A percentile compares a stretch with the other conserved stretches of the same genome.
phyloP scores from a whole-genome alignment of 2,329 filamentous ascomycete species.

The Diaporthe citriasiana region DNA sequence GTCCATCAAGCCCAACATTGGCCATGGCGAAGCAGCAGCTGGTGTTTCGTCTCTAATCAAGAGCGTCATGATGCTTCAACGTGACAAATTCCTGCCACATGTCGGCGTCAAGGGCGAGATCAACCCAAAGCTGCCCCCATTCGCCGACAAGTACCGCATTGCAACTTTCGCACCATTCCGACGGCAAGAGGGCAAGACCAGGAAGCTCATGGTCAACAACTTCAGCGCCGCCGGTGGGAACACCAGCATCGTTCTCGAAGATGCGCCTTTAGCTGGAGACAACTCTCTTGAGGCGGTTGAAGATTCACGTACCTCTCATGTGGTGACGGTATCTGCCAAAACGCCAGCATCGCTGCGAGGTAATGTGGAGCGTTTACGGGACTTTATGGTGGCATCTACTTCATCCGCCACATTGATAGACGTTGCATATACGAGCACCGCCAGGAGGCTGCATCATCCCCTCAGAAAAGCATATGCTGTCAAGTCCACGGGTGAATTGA shows the following conservation, averaged over 20 bases:
- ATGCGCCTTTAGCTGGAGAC: constrained; percentile 52
- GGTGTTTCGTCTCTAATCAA: constrained; percentile 44
- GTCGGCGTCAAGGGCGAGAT: constrained; percentile 44
- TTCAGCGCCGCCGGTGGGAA: constrained; percentile 72
- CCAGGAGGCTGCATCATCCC: constrained; percentile 72
- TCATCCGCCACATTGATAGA: constrained; percentile 66
- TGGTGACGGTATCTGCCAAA: constrained; percentile 63
- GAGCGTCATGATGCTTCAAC: constrained; percentile 43
- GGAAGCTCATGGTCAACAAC: constrained; percentile 68
- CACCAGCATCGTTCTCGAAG: constrained; percentile 65
- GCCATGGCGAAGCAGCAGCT: constrained; percentile 44
- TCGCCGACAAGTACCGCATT: not conserved
- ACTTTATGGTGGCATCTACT: constrained; percentile 66
- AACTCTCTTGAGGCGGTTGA: fast-evolving
- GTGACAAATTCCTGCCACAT: constrained; percentile 42
- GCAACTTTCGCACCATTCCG: not conserved
- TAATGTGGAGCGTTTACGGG: constrained; percentile 56
- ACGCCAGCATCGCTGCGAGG: constrained; percentile 56
- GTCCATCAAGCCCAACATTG: constrained; percentile 62
- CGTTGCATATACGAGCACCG: constrained; percentile 77
- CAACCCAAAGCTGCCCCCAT: constrained; percentile 46
- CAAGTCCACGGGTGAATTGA: constrained; percentile 56
- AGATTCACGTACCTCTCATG: constrained; percentile 59
- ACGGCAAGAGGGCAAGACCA: constrained; percentile 34
- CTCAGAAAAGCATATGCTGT: constrained; percentile 66